A percentile compares a stretch with the other conserved stretches of the same genome.
Evolutionary conservation across 306 rosid species (phyloP).

Genomic region (Cucumis melo): DNA sequence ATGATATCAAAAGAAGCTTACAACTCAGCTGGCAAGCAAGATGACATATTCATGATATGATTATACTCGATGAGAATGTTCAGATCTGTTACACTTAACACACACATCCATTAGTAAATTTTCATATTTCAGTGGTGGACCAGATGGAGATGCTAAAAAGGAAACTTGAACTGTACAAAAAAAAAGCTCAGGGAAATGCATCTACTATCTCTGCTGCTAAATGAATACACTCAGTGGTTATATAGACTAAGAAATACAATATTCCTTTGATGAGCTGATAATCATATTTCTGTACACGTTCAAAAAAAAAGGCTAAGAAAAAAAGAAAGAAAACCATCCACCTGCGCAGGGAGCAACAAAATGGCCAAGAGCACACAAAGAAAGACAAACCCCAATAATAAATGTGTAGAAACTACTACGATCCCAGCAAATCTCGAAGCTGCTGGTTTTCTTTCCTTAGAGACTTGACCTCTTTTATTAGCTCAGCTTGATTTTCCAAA

Average conservation of each 20-base stretch:
- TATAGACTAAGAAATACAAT: background rate
- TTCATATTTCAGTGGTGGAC: background rate
- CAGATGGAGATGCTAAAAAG: background rate
- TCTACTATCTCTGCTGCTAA: slow-evolving; percentile 1
- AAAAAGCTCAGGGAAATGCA: background rate
- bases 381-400: background rate
- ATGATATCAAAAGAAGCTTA: background rate
- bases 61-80: background rate
- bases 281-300: background rate
- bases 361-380: background rate
- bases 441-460: slow-evolving; percentile 79
- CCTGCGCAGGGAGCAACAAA: background rate
- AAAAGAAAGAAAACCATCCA: background rate
- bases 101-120: background rate
- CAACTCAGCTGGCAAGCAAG: background rate
- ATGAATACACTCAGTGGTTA: background rate
- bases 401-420: slow-evolving; percentile 4
- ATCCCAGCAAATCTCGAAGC: slow-evolving; percentile 78
- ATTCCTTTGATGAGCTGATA: background rate
- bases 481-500: slow-evolving; percentile 80
- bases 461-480: slow-evolving; percentile 76
- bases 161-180: background rate
- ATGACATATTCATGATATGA: background rate
- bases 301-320: background rate
- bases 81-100: background rate